phyloP scores from a whole-genome alignment of 352 stramenopile genomes.

The Globisporangium barbulae region DNA sequence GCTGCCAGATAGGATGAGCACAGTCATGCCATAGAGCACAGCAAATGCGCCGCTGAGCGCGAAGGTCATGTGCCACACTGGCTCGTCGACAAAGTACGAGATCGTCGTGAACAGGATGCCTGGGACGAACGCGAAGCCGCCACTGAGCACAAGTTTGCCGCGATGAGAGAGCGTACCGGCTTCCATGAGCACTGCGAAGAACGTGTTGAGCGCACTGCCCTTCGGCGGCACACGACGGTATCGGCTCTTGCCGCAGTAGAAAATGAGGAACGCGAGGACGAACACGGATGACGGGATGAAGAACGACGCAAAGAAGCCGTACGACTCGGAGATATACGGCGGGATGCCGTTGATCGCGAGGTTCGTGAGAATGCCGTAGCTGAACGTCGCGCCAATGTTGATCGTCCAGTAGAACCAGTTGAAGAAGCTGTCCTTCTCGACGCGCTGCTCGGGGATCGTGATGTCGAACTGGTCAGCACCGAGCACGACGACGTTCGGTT shows the following conservation, averaged over 20 bases:
- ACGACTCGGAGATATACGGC: conserved; percentile 74
- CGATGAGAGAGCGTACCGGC: conserved; percentile 48
- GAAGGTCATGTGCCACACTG: conserved; percentile 49
- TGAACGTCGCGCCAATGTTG: conserved; percentile 90
- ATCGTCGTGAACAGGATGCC: conserved; percentile 74
- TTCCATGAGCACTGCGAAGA: conserved; percentile 65
- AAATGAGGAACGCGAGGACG: conserved; percentile 72
- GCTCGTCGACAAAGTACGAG: conserved; percentile 77
- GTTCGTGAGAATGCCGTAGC: conserved; percentile 89
- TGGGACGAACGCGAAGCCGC: conserved; percentile 59
- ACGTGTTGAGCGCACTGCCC: conserved; percentile 69
- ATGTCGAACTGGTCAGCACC: conserved; percentile 84
- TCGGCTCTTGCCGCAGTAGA: conserved; percentile 60
- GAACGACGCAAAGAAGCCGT: conserved; percentile 89
- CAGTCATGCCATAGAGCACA: conserved; percentile 66
- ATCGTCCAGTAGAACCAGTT: conserved; percentile 95
- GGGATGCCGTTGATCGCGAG: conserved; percentile 87
- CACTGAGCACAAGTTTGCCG: conserved; percentile 76
- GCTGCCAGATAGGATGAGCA: conserved; percentile 61
- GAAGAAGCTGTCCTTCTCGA: conserved; percentile 89
- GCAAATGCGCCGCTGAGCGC: conserved; percentile 47
- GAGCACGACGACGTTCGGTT: conserved; percentile 73
- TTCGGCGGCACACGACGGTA: conserved; percentile 75
- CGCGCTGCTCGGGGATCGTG: conserved; percentile 54
- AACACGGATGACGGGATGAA: conserved; percentile 82